Base-by-base conservation (phyloP, 129 eudicot genomes). In the Dittrichia graveolens region DNA sequence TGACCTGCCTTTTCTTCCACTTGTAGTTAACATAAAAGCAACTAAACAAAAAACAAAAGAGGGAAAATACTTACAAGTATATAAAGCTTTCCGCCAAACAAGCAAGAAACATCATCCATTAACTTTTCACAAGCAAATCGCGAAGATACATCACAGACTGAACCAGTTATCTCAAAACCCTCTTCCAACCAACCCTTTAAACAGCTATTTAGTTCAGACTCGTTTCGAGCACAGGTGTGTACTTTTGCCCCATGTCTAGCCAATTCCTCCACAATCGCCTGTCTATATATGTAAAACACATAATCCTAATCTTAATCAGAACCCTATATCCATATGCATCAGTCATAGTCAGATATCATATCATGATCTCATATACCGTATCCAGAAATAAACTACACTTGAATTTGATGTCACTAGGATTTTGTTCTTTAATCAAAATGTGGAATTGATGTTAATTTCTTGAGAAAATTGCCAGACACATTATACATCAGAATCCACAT, bases 231-330 rank as follows among this genome's bases (percentile, higher is more conserved):
- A 82, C 96, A 86, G 0, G 96, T 86, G 74, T 89, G 86, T 44
- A 89, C 83, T 2, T 24, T 80, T 6, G 90, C 92, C 45, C 96
- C 96, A 53, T 84, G 77, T 37, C 88, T 85, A 55, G 85, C 86
- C 78, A 89, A 82, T 65, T 89, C 92, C 81, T 86, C 96, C 73
- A 89, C 92, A 62, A 84, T 86, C 14, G 92, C 92, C 49, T 64
- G 82, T 73, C 96, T 89, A 19, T 5, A 49, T 6, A 54, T 42
- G 13, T 0, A 67, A 15, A 79, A 45, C 7, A 54, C 34, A 55
- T 2, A 61, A 8, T 47, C 39, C 15, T 37, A 46, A 53, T 74
- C 54, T 12, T 9, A 56, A 42, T 40, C 58, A 67, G 58, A 4
- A 71, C 10, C 45, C 3, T n/a, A 62, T 11, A 15, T 2, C 40